Evolutionary conservation across 208 protist genomes (phyloP).

Genomic region (Wallacemonas sp.): DNA sequence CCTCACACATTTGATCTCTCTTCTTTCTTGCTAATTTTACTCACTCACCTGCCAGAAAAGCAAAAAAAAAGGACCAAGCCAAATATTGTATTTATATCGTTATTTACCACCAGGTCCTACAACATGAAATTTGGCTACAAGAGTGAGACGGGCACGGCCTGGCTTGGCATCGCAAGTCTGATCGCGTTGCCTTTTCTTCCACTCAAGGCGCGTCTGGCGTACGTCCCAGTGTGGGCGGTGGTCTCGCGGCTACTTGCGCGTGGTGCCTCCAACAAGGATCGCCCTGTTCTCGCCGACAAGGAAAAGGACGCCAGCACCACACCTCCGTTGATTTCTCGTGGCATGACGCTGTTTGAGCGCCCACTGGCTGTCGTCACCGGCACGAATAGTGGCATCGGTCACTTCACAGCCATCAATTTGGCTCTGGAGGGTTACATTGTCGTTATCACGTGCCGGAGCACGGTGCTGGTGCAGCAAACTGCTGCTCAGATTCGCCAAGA

Average conservation of each 20-base stretch:
- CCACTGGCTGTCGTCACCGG: slow-evolving; percentile 89
- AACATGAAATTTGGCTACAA: slow-evolving; percentile 62
- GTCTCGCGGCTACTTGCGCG: slow-evolving; percentile 51
- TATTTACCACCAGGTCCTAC: neutral
- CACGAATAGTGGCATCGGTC: slow-evolving; percentile 91
- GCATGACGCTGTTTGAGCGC: slow-evolving; percentile 54
- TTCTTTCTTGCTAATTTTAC: too few relatives aligned
- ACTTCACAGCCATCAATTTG: slow-evolving; percentile 75
- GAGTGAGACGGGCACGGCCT: slow-evolving; percentile 55
- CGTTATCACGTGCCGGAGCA: slow-evolving; percentile 77
- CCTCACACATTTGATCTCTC: too few relatives aligned
- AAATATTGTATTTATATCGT: neutral
- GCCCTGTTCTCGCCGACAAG: slow-evolving; percentile 31
- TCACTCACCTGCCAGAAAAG: too few relatives aligned
- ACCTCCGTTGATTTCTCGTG: slow-evolving; percentile 44
- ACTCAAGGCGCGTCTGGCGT: slow-evolving; percentile 16
- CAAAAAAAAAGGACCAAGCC: too few relatives aligned
- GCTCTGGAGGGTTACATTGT: slow-evolving; percentile 79
- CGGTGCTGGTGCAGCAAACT: slow-evolving; percentile 51
- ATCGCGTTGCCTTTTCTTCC: slow-evolving; percentile 31
- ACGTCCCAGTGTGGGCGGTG: slow-evolving; percentile 43
- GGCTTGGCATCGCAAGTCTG: slow-evolving; percentile 29
- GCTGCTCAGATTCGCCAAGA: slow-evolving; percentile 43
- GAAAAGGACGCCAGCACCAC: slow-evolving; percentile 19
- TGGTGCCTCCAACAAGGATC: slow-evolving; percentile 46